Evolutionary conservation across 2,329 filamentous ascomycete genomes (phyloP).

Genomic region (Phialemoniopsis sp.): DNA sequence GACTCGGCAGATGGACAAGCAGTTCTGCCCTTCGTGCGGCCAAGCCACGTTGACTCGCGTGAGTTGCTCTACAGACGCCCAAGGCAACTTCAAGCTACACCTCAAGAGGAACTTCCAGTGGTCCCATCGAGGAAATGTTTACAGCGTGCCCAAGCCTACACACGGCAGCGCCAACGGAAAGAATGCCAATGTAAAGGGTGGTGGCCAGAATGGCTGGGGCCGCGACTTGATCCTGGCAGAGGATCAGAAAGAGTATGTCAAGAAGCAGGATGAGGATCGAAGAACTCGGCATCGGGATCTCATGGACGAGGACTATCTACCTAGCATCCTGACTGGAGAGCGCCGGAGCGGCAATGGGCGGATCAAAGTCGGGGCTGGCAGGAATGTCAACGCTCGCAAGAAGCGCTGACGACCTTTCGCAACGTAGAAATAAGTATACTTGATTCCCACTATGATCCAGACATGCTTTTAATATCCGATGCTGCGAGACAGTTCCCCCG

Average conservation of each 20-base stretch:
- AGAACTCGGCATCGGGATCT: constrained; percentile 71
- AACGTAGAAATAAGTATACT: too few species aligned
- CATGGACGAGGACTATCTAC: constrained; percentile 94
- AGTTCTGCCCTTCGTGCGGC: constrained; percentile 91
- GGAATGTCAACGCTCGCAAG: constrained; percentile 72
- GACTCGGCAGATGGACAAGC: constrained; percentile 77
- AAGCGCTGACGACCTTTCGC: too few species aligned
- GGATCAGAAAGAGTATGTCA: constrained; percentile 90
- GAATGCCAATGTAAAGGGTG: constrained; percentile 53
- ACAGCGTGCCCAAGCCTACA: constrained; percentile 86
- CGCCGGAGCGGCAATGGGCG: constrained; percentile 60
- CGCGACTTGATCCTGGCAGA: constrained; percentile 79
- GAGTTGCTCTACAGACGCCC: constrained; percentile 76
- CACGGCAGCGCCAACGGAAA: constrained; percentile 79
- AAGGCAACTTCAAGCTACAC: constrained; percentile 79
- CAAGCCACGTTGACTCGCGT: constrained; percentile 82
- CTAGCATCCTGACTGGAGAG: constrained; percentile 77
- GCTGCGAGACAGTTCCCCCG: too few species aligned
- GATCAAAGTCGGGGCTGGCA: constrained; percentile 79
- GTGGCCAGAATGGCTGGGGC: constrained; percentile 86
- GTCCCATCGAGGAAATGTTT: constrained; percentile 90
- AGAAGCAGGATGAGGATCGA: constrained; percentile 58
- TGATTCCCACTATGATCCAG: too few species aligned
- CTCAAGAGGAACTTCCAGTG: constrained; percentile 94
- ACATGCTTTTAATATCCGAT: too few species aligned